Percentiles rank a stretch among this genome's conserved stretches.
Conservation (phyloP, 805 yeast species). For the Yamadazyma ubonensis region DNA sequence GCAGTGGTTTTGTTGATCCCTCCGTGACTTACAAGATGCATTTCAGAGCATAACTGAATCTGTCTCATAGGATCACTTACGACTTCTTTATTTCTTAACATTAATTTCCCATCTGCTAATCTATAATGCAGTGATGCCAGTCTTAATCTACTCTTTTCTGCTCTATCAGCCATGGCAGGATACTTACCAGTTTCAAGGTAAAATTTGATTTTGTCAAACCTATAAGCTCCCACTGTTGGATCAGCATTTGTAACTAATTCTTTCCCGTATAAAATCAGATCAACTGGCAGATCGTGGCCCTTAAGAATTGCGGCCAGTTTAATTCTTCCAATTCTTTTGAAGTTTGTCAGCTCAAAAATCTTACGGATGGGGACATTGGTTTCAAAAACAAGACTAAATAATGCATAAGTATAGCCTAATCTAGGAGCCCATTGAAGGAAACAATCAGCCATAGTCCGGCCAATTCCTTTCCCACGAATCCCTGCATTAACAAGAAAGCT, state of each 20-base stretch:
- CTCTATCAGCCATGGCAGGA: slow-evolving; percentile 79
- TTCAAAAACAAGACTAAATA: slow-evolving; percentile 85
- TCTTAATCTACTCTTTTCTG: slow-evolving; percentile 84
- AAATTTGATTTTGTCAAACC: slow-evolving; percentile 74
- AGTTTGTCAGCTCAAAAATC: slow-evolving; percentile 73
- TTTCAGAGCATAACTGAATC: slow-evolving; percentile 65
- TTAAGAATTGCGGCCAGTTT: slow-evolving; percentile 87
- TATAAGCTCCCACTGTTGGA: slow-evolving; percentile 49
- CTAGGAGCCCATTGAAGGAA: slow-evolving; percentile 88
- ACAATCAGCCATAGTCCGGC: slow-evolving; percentile 78
- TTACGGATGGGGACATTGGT: slow-evolving; percentile 80
- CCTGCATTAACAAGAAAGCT: slow-evolving; percentile 90
- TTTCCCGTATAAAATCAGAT: slow-evolving; percentile 80
- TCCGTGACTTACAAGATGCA: slow-evolving; percentile 69
- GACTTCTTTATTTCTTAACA: slow-evolving; percentile 81
- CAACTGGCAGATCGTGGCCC: slow-evolving; percentile 82
- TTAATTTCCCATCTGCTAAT: slow-evolving; percentile 66
- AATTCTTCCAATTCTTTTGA: slow-evolving; percentile 74
- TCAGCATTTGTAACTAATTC: slow-evolving; percentile 62
- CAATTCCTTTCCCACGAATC: slow-evolving; percentile 89
- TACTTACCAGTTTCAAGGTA: slow-evolving; percentile 83
- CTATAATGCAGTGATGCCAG: slow-evolving; percentile 77
- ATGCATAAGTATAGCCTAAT: slow-evolving; percentile 80
- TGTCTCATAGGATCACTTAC: slow-evolving; percentile 74
- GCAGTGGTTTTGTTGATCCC: slow-evolving; percentile 90